Base-by-base conservation (phyloP, 148 eudicot genomes). In the Amaranthus hypochondriacus region DNA sequence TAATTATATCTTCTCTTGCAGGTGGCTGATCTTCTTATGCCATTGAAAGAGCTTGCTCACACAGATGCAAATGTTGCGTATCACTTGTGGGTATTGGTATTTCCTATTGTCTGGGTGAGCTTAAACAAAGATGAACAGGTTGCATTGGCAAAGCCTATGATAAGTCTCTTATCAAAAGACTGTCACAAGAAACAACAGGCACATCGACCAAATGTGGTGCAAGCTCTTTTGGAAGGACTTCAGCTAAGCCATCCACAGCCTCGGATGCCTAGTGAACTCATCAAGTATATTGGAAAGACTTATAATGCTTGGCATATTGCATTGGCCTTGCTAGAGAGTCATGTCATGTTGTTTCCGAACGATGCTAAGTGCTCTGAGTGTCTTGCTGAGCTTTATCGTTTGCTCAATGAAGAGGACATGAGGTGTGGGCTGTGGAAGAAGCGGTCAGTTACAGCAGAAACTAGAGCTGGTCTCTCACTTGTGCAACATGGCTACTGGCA, bases 221-320 rank as follows among this genome's bases (percentile, higher is more conserved):
- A 96, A 82, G 99, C 99, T 77, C 88, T 96, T 69, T 76, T 96
- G 64, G 99, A 96, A 87, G 99, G 99, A 75, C 92, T 96, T 73
- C 99, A 96, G 76, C 80, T 96, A 81, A 96, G 99, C 89, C 97
- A 96, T 75, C 99, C 99, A 51, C 97, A 96, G 82, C 99, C 99
- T 75, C 92, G 97, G 49, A 96, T 96, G 95, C 99, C 99, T 78
- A 92, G 99, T 79, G 97, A 96, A 79, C 87, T 96, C 68, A 96
- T 96, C 63, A 96, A 96, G 73, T 96, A 90, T 81, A 90, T 92
- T 78, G 99, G 99, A 18, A 96, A 92, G 86, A 96, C 97, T 6
- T 92, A 92, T 75, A 96, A 96, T 84, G 99, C 99, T 48, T 96
- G 99, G 99, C 97, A 96, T 83, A 96, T 89, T 74, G 96, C 99